A percentile compares a stretch with the other conserved stretches of the same genome.
Conservation (phyloP, 257 asterid genomes). For the Catharanthus roseus region DNA sequence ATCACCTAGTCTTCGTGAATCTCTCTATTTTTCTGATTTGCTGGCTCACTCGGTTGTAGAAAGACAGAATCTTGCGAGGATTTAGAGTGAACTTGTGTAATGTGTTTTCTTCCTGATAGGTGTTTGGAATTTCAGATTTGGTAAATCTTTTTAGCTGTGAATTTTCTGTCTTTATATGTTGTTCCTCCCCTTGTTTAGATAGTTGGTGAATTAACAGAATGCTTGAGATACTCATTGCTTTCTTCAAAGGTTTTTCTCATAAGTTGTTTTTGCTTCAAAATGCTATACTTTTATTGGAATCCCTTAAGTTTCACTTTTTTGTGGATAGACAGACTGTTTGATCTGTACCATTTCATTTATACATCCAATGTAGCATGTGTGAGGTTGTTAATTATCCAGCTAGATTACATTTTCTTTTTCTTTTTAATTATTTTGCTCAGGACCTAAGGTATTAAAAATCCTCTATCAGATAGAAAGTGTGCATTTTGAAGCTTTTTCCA, state of each 20-base stretch:
- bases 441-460: not conserved
- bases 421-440: not conserved
- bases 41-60: not conserved
- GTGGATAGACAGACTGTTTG: not conserved
- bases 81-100: conserved; percentile 3
- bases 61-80: not conserved
- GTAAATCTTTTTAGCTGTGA: not conserved
- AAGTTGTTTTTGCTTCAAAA: not conserved
- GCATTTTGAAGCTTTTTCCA: not conserved
- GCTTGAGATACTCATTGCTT: not conserved
- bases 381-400: not conserved
- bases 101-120: not conserved
- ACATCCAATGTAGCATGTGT: not conserved
- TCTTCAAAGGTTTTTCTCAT: not conserved
- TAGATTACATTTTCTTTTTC: not conserved
- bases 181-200: not conserved
- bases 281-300: not conserved
- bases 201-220: not conserved
- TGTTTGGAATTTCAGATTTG: not conserved
- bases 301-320: not conserved
- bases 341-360: not conserved
- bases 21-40: not conserved
- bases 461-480: not conserved
- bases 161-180: not conserved
- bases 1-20: too few species aligned